Evolutionary conservation across 768 basidiomycete species (phyloP).

Genomic region (Symmetrospora coprosmae): DNA sequence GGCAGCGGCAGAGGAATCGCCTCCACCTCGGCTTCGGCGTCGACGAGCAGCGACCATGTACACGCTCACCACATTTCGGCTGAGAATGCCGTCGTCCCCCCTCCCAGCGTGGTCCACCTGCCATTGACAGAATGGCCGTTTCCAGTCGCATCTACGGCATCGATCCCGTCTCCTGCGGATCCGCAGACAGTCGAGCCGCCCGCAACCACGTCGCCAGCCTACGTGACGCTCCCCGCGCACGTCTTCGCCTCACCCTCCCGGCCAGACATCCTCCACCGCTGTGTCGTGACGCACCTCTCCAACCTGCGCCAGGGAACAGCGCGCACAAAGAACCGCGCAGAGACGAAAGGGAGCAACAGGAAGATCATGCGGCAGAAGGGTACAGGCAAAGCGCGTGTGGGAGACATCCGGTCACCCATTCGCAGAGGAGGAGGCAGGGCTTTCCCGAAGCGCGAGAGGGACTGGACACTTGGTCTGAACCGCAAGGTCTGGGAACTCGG

Average conservation of each 20-base stretch:
- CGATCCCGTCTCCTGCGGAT: too few species aligned
- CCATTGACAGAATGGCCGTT: slow-evolving; percentile 9
- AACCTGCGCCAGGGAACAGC: slow-evolving; percentile 82
- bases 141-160: not conserved
- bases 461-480: slow-evolving; percentile 54
- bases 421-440: slow-evolving; percentile 80
- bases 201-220: not conserved
- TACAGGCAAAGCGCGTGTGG: slow-evolving; percentile 72
- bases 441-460: slow-evolving; percentile 52
- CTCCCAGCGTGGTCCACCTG: slow-evolving; percentile 19
- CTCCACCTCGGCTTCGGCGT: too few species aligned
- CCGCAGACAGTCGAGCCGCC: too few species aligned
- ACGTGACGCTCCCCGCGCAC: slow-evolving; percentile 39
- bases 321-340: slow-evolving; percentile 75
- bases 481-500: slow-evolving; percentile 11
- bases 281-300: slow-evolving; percentile 75
- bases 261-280: slow-evolving; percentile 81
- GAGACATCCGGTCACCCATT: slow-evolving; percentile 75
- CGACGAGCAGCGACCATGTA: too few species aligned
- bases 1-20: too few species aligned
- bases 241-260: slow-evolving; percentile 82
- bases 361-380: slow-evolving; percentile 91
- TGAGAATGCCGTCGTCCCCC: too few species aligned
- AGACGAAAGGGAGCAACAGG: slow-evolving; percentile 73
- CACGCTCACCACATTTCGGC: too few species aligned